phyloP scores from a whole-genome alignment of 1,284 basidiomycete genomes.

The Somion occarium region DNA sequence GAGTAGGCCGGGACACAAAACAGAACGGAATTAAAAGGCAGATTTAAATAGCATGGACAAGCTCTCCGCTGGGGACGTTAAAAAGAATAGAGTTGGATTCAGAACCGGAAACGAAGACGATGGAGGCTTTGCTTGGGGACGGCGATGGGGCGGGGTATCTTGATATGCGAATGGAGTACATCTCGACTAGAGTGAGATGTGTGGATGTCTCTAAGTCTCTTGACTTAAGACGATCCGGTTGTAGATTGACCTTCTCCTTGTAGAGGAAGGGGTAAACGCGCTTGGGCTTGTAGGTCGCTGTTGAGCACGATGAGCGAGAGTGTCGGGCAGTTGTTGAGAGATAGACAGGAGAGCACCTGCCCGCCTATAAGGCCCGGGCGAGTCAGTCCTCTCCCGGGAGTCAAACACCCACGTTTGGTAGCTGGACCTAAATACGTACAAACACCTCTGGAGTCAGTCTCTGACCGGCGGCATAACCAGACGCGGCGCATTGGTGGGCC shows the following conservation, averaged over 20 bases:
- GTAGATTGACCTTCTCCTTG: constrained; percentile 15
- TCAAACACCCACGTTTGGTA: constrained; percentile 16
- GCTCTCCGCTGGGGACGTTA: constrained; percentile 8
- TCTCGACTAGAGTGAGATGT: constrained; percentile 18
- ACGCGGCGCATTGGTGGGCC: neutral
- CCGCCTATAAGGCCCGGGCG: constrained; percentile 22
- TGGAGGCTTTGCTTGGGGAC: neutral
- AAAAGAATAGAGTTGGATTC: constrained; percentile 6
- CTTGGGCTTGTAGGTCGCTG: constrained; percentile 9
- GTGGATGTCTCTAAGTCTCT: constrained; percentile 29
- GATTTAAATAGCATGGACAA: constrained; percentile 23
- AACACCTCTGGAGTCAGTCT: constrained; percentile 23
- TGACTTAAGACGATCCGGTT: constrained; percentile 30
- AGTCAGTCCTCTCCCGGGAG: constrained; percentile 22
- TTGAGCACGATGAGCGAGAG: constrained; percentile 9
- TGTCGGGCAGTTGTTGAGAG: constrained; percentile 5
- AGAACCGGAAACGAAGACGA: neutral
- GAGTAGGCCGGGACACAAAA: constrained; percentile 8
- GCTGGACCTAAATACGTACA: constrained; percentile 12
- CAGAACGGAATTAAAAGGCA: constrained; percentile 17
- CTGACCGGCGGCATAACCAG: neutral
- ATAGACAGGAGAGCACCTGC: constrained; percentile 5
- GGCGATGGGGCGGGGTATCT: constrained; percentile 23
- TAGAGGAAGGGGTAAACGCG: constrained; percentile 15
- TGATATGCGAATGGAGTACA: constrained; percentile 17